Conservation (phyloP, 257 asterid species). For the Solanum verrucosum region DNA sequence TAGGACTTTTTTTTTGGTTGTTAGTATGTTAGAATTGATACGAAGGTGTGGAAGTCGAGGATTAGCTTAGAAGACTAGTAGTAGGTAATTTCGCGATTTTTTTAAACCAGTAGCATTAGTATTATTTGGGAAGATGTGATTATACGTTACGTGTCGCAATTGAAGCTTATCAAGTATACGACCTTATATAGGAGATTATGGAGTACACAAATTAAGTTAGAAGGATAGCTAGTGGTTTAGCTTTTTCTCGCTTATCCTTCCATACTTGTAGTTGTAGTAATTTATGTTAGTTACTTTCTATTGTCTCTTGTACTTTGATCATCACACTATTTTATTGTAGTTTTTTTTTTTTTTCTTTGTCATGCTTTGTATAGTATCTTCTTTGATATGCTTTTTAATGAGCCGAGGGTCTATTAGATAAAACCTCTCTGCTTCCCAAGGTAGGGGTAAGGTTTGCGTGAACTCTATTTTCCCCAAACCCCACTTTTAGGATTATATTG, state of each 20-base stretch:
- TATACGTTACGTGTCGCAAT: background rate
- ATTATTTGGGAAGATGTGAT: background rate
- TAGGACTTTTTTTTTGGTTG: background rate
- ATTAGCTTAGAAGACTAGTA: background rate
- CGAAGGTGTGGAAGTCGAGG: background rate
- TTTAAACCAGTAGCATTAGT: background rate
- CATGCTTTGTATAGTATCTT: background rate
- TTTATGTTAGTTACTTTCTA: background rate
- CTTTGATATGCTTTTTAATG: background rate
- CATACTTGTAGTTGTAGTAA: background rate
- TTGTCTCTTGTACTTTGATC: background rate
- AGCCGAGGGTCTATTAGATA: background rate
- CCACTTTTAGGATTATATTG: background rate
- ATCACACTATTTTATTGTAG: background rate
- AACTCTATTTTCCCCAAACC: accelerated
- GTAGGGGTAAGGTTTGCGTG: background rate
- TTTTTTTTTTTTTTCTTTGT: background rate
- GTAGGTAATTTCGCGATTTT: background rate
- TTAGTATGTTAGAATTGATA: background rate
- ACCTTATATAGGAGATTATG: background rate
- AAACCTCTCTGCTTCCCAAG: background rate
- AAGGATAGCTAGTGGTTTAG: background rate
- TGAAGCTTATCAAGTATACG: background rate
- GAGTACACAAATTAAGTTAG: background rate
- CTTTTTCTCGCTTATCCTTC: background rate